Base-by-base conservation (phyloP, 768 basidiomycete species). In the Strobilomyces dryophilus region DNA sequence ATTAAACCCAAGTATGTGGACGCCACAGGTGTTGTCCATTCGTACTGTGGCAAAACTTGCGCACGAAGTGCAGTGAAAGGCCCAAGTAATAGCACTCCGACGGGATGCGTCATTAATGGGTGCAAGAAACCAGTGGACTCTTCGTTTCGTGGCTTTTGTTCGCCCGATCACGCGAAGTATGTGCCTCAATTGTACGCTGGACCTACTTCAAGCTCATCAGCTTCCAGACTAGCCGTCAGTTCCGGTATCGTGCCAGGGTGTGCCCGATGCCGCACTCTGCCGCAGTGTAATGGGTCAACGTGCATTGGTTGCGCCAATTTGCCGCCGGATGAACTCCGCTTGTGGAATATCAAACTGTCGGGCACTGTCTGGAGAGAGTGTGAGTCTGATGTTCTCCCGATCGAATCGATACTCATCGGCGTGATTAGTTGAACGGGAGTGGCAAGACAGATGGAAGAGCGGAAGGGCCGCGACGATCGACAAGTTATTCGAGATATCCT, bases 1-100 rank as follows among this genome's bases (percentile, higher is more conserved):
- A 72, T 72, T 53, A 83, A 76, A 64, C 81, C 82, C 14, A 85
- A 81, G 71, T 84, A 77, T 63, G 66, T 81, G n/a, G 84, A 84
- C 58, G 31, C 62, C n/a, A 75, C 78, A 54, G 84, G 83, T 17
- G 66, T 73, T 55, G 74, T 74, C 56, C 82, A 84, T 60, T 74
- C 78, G 31, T 85, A 79, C 63, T 85, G 83, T 61, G 76, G 84
- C 59, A 80, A 75, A 58, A 81, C 77, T 46, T 85, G 83, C 62
- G 83, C 83, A 49, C 73, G 80, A 43, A 76, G 21, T 39, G 52
- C 60, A 32, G 49, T 68, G 34, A 61, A 61, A 55, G 75, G 62
- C 4, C 26, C 72, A 53, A 73, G 69, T 39, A 60, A 68, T 39
- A 72, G 63, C 53, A 69, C 74, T 18, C 64, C 53, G 21, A 48